These are phyloP conservation scores for Clonostachys solani DNA, from an alignment of 2,329 filamentous ascomycete genomes.

Conservation along the genomic window DNA sequence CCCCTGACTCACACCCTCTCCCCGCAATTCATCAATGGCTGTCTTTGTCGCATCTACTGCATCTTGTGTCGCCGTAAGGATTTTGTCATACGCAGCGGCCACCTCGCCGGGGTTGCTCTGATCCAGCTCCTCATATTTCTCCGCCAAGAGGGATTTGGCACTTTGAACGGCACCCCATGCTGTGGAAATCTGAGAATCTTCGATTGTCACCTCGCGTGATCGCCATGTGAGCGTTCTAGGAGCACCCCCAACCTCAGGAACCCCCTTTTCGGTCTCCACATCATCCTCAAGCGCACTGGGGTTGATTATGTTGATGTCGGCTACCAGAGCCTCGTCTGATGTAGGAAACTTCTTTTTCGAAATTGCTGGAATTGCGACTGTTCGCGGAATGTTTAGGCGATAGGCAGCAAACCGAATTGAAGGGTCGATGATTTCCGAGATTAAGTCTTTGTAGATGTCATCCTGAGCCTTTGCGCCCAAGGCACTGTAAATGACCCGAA, in stretches of 20 bases:
- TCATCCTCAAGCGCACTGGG: constrained; percentile 52
- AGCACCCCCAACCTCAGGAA: constrained; percentile 40
- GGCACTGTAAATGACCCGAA: constrained; percentile 78
- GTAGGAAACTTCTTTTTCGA: constrained; percentile 74
- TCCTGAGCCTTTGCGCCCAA: constrained; percentile 56
- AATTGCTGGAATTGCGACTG: constrained; percentile 74
- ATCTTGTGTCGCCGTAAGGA: constrained; percentile 88
- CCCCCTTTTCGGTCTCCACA: constrained; percentile 27
- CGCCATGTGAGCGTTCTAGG: constrained; percentile 83
- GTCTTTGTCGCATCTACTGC: constrained; percentile 90
- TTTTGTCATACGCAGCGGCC: constrained; percentile 84
- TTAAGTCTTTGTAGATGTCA: constrained; percentile 80
- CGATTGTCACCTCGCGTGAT: constrained; percentile 77
- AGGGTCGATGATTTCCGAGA: constrained; percentile 83
- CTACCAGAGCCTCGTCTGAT: constrained; percentile 56
- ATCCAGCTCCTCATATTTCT: constrained; percentile 37
- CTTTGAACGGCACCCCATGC: constrained; percentile 67
- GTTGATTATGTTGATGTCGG: constrained; percentile 68
- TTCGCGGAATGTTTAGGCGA: constrained; percentile 82
- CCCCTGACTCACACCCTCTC: constrained; percentile 78
- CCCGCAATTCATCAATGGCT: constrained; percentile 84
- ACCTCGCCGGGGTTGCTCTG: constrained; percentile 57
- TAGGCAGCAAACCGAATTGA: constrained; percentile 94
- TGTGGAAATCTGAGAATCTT: constrained; percentile 87
- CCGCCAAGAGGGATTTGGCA: constrained; percentile 43